Evolutionary conservation across 176 grass and related monocot species (phyloP).

Genomic region (Cocos nucifera): DNA sequence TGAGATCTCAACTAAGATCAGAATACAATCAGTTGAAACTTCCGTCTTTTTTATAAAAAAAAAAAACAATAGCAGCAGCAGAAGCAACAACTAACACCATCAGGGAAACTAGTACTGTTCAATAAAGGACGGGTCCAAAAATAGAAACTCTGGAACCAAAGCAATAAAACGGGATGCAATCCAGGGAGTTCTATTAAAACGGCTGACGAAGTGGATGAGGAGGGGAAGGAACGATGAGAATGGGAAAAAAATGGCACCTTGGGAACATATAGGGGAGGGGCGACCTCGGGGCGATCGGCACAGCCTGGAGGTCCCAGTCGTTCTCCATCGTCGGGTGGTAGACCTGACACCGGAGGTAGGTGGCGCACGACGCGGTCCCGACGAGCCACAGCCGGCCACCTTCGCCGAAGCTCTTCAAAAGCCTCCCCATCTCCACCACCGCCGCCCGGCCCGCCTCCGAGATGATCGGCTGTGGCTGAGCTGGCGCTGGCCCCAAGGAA

Average conservation of each 20-base stretch:
- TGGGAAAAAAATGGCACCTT: slow-evolving; percentile 29
- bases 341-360: slow-evolving; percentile 71
- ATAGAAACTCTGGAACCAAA: too few species aligned
- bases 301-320: slow-evolving; percentile 72
- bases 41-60: too few species aligned
- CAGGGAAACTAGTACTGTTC: too few species aligned
- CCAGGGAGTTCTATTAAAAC: too few species aligned
- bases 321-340: slow-evolving; percentile 60
- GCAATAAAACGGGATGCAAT: too few species aligned
- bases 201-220: neutral
- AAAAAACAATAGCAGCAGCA: too few species aligned
- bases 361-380: slow-evolving; percentile 51
- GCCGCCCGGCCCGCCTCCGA: slow-evolving; percentile 47
- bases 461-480: slow-evolving; percentile 5
- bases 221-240: neutral
- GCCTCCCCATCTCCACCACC: slow-evolving; percentile 56
- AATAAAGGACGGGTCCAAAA: too few species aligned
- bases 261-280: slow-evolving; percentile 19
- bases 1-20: too few species aligned
- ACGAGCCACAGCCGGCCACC: slow-evolving; percentile 49
- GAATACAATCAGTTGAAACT: too few species aligned
- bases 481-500: neutral
- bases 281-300: slow-evolving; percentile 34
- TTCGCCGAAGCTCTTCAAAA: slow-evolving; percentile 36
- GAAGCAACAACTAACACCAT: too few species aligned